phyloP scores from a whole-genome alignment of 345 rosid genomes.

The Lumnitzera littorea region DNA sequence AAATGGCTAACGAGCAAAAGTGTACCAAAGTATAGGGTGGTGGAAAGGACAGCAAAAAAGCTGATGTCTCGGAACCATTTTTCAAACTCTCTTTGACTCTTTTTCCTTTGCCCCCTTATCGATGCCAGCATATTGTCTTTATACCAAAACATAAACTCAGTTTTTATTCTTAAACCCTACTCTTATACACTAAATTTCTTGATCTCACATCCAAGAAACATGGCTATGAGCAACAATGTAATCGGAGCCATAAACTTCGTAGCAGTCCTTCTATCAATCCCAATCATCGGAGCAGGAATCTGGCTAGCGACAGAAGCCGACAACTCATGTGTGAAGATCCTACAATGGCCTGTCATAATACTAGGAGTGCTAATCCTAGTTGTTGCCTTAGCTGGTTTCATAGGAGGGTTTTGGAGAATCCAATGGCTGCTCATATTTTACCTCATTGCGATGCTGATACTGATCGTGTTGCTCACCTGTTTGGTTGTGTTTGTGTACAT shows the following conservation, averaged over 20 bases:
- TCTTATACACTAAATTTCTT: neutral
- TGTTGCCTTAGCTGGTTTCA: slow-evolving; percentile 65
- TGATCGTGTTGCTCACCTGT: slow-evolving; percentile 50
- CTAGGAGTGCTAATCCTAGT: slow-evolving; percentile 60
- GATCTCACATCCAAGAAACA: slow-evolving; percentile 8
- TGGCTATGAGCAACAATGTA: slow-evolving; percentile 81
- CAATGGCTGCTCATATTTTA: slow-evolving; percentile 70
- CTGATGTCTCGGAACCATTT: slow-evolving; percentile 10
- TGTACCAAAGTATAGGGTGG: neutral
- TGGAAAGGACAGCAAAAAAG: slow-evolving; percentile 18
- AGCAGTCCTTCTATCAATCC: slow-evolving; percentile 77
- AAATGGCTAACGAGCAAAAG: slow-evolving; percentile 9
- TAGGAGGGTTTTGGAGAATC: slow-evolving; percentile 88
- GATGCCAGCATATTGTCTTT: too few species aligned
- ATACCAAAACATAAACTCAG: too few species aligned
- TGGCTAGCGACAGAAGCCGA: slow-evolving; percentile 75
- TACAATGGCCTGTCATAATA: slow-evolving; percentile 89
- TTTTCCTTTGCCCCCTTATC: neutral
- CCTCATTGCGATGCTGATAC: slow-evolving; percentile 65
- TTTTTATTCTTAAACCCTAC: too few species aligned
- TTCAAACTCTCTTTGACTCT: slow-evolving; percentile 1
- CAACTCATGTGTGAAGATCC: slow-evolving; percentile 74
- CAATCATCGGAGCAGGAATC: slow-evolving; percentile 80
- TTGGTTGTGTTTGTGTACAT: slow-evolving; percentile 69
- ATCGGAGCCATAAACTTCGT: slow-evolving; percentile 83